Conservation (phyloP, 176 grass and related monocot genomes). For the Saccharum officinarum region DNA sequence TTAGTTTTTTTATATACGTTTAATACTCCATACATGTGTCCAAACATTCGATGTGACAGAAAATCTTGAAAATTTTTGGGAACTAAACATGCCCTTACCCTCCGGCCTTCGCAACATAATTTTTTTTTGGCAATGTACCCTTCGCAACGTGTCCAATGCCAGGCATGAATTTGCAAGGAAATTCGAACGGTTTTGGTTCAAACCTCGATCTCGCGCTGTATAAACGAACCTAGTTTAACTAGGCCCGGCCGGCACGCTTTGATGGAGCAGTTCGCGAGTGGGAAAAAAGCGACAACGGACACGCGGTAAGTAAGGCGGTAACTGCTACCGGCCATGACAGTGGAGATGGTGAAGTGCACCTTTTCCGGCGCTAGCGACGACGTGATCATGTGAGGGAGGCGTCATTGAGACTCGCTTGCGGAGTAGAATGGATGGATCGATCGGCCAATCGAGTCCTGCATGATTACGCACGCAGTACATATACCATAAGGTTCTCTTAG, state of each 20-base stretch:
- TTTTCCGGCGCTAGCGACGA: not conserved
- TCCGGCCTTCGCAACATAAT: not conserved
- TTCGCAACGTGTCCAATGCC: not conserved
- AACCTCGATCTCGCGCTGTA: too few species aligned
- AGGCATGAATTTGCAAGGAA: not conserved
- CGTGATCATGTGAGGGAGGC: not conserved
- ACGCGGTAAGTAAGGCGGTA: not conserved
- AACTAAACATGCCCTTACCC: too few species aligned
- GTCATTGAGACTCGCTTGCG: constrained; percentile 18
- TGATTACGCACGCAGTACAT: not conserved
- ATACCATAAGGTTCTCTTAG: not conserved
- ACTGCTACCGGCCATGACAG: not conserved
- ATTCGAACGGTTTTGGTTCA: not conserved
- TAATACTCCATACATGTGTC: too few species aligned
- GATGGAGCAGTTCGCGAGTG: not conserved
- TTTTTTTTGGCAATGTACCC: not conserved
- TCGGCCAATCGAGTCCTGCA: not conserved
- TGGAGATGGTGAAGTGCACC: not conserved
- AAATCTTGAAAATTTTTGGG: too few species aligned
- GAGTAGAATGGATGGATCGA: not conserved
- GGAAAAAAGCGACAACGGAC: not conserved
- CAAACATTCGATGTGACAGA: too few species aligned
- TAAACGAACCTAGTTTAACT: too few species aligned
- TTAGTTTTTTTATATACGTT: too few species aligned
- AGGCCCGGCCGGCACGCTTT: not conserved